Conservation (phyloP, 345 rosid genomes). For the Isatis tinctoria region DNA sequence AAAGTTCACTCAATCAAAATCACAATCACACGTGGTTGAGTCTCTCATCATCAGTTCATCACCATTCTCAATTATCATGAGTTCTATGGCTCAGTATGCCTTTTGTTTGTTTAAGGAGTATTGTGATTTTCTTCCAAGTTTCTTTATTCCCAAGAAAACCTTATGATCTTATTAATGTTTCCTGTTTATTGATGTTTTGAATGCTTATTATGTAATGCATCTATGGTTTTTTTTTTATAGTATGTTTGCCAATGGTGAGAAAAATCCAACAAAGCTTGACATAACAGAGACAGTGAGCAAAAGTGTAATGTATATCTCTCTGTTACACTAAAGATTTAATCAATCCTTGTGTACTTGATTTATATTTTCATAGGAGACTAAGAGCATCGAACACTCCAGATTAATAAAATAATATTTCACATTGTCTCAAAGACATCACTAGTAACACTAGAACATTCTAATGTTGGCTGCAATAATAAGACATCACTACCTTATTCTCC, state of each 20-base stretch:
- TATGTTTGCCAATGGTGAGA: neutral
- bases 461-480: too few species aligned
- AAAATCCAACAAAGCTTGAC: neutral
- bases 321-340: neutral
- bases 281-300: neutral
- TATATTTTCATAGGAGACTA: neutral
- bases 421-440: neutral
- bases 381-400: neutral
- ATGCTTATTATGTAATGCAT: neutral
- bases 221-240: neutral
- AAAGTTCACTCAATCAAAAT: conserved; percentile 5
- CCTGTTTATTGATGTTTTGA: neutral
- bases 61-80: neutral
- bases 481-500: too few species aligned
- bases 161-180: neutral
- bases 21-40: neutral
- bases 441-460: neutral
- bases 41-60: neutral
- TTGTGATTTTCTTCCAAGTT: neutral
- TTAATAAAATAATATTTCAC: neutral
- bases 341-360: neutral
- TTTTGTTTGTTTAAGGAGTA: neutral
- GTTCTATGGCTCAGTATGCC: neutral
- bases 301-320: neutral
- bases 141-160: neutral